phyloP scores from a whole-genome alignment of 2,329 filamentous ascomycete genomes.

The Alternaria sp. region DNA sequence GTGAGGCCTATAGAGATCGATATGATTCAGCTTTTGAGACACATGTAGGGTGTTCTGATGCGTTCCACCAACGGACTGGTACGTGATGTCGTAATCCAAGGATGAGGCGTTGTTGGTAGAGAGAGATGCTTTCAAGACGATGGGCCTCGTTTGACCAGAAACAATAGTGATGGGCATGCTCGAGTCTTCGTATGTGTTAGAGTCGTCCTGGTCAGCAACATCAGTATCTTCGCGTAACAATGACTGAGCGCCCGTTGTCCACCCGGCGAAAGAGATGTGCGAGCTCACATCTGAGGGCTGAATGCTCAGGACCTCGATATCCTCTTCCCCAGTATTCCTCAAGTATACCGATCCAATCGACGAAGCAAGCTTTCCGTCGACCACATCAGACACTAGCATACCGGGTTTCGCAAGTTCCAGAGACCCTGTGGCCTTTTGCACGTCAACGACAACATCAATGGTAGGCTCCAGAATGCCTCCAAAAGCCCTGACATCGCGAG shows the following conservation, averaged over 20 bases:
- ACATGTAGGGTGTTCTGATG: constrained; percentile 26
- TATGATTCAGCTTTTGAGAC: constrained; percentile 32
- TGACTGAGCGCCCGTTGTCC: constrained; percentile 14
- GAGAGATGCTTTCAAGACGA: constrained; percentile 47
- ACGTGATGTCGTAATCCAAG: constrained; percentile 35
- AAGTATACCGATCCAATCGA: constrained; percentile 57
- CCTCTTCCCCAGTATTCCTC: constrained; percentile 52
- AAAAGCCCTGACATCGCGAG: constrained; percentile 64
- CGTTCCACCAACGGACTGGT: constrained; percentile 22
- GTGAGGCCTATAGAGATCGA: constrained; percentile 53
- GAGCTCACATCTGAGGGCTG: constrained; percentile 26
- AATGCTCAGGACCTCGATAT: constrained; percentile 46
- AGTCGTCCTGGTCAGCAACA: constrained; percentile 17
- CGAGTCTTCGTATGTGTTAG: not conserved
- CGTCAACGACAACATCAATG: constrained; percentile 49
- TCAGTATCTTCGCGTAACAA: constrained; percentile 16
- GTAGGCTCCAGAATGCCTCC: constrained; percentile 58
- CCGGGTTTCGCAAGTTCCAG: constrained; percentile 44
- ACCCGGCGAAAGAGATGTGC: constrained; percentile 7
- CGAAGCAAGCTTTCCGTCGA: constrained; percentile 56
- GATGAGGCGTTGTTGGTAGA: constrained; percentile 29
- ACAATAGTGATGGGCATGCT: constrained; percentile 22
- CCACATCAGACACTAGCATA: constrained; percentile 60
- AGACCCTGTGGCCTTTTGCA: constrained; percentile 27
- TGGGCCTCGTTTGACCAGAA: constrained; percentile 52